phyloP scores from a whole-genome alignment of 176 grass and related monocot species.

The Guadua angustifolia region DNA sequence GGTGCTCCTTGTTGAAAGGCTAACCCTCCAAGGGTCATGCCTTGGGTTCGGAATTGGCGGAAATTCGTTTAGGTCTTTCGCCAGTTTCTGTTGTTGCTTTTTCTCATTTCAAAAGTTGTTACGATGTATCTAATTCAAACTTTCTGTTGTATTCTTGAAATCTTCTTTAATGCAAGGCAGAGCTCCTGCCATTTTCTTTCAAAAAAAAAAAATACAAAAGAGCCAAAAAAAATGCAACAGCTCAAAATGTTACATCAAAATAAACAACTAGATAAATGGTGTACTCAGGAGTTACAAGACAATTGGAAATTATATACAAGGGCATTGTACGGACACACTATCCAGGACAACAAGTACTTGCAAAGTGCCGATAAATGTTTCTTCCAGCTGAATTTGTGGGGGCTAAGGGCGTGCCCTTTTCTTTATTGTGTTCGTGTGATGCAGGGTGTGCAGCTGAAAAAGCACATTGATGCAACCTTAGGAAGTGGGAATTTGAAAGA shows the following conservation, averaged over 20 bases:
- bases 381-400: not conserved
- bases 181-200: too few species aligned
- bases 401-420: not conserved
- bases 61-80: too few species aligned
- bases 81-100: too few species aligned
- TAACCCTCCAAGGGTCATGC: too few species aligned
- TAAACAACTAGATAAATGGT: not conserved
- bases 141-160: too few species aligned
- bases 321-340: not conserved
- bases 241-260: not conserved
- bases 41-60: too few species aligned
- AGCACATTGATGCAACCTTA: slow-evolving; percentile 89
- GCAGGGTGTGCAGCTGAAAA: slow-evolving; percentile 86
- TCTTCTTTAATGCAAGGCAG: too few species aligned
- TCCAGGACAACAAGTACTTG: not conserved
- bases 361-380: not conserved
- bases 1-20: too few species aligned
- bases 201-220: too few species aligned
- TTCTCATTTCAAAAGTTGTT: too few species aligned
- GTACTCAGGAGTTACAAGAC: not conserved
- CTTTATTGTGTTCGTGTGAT: not conserved
- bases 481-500: slow-evolving; percentile 92
- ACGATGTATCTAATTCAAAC: too few species aligned
- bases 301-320: not conserved
- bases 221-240: not conserved